A percentile compares a stretch with the other conserved stretches of the same genome.
phyloP scores from a whole-genome alignment of 2,329 filamentous ascomycete species.

The Claviceps cyperi region DNA sequence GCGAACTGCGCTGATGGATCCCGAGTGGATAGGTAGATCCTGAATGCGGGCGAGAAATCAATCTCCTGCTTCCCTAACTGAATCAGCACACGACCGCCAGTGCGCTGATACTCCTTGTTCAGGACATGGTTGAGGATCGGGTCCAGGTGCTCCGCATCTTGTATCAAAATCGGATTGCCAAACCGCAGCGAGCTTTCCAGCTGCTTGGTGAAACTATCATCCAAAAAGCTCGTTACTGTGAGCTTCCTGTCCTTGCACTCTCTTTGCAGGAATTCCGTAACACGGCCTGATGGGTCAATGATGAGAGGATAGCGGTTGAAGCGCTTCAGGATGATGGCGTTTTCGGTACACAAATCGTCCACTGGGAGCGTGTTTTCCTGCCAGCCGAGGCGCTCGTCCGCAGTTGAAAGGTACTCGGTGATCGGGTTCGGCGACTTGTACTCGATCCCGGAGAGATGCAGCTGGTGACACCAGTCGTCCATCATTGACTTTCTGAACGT shows the following conservation, averaged over 20 bases:
- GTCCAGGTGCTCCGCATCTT: constrained; percentile 93
- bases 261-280: constrained; percentile 88
- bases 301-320: constrained; percentile 98
- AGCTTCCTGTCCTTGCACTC: constrained; percentile 87
- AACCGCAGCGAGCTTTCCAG: constrained; percentile 93
- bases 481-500: constrained; percentile 96
- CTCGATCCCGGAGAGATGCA: constrained; percentile 80
- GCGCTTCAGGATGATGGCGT: constrained; percentile 90
- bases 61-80: constrained; percentile 98
- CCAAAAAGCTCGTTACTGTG: constrained; percentile 94
- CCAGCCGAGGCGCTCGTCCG: constrained; percentile 89
- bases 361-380: constrained; percentile 88
- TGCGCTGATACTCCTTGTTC: constrained; percentile 99
- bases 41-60: constrained; percentile 95
- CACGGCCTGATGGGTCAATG: constrained; percentile 90
- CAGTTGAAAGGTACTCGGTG: constrained; percentile 91
- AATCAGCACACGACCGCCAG: constrained; percentile 91
- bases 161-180: constrained; percentile 95
- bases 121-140: constrained; percentile 96
- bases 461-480: constrained; percentile 92
- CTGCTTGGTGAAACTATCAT: constrained; percentile 96
- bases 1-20: constrained; percentile 93
- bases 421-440: constrained; percentile 91
- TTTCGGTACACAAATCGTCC: constrained; percentile 95
- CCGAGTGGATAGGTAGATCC: constrained; percentile 83